phyloP scores from a whole-genome alignment of 179 eudicot species.

The Corrigiola litoralis region DNA sequence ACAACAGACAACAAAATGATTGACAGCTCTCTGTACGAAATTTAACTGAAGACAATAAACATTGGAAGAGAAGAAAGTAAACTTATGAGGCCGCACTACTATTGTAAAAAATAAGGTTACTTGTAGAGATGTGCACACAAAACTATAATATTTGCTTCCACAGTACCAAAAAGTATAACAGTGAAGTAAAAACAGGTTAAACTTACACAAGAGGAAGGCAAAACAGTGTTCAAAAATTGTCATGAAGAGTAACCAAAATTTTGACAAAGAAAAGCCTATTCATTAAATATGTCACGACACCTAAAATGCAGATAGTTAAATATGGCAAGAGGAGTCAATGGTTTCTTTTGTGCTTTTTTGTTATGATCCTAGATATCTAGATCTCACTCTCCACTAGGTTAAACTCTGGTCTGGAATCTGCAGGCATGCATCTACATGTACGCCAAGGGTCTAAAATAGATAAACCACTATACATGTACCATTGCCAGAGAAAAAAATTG shows the following conservation, averaged over 20 bases:
- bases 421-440: neutral
- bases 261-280: neutral
- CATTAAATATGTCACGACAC: neutral
- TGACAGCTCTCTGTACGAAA: neutral
- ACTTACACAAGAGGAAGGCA: neutral
- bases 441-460: too few species aligned
- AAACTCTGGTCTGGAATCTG: neutral
- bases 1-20: conserved; percentile 3
- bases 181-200: too few species aligned
- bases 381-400: too few species aligned
- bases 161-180: neutral
- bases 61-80: neutral
- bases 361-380: too few species aligned
- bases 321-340: too few species aligned
- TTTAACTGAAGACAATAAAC: neutral
- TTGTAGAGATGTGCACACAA: neutral
- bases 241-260: neutral
- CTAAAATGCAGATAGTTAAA: neutral
- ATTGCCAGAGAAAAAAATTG: too few species aligned
- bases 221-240: neutral
- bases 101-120: neutral
- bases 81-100: neutral
- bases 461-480: too few species aligned
- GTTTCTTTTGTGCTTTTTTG: too few species aligned
- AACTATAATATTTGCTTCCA: neutral